Conservation (phyloP, 257 asterid species). For the Solanum sejunctum region DNA sequence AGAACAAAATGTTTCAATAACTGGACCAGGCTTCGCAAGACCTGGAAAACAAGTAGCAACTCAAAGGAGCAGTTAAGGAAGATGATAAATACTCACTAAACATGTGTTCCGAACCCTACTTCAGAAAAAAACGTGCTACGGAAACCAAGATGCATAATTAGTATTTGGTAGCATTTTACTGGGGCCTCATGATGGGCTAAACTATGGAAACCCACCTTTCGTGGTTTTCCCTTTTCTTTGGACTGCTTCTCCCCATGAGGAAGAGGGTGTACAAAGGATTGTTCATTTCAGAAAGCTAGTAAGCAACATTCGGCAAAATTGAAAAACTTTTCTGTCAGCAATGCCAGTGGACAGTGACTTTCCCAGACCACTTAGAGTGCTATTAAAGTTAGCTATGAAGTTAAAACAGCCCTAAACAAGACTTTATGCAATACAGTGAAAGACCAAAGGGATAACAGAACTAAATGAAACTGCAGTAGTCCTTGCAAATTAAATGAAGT, state of each 20-base stretch:
- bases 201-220: background rate
- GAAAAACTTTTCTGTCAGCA: background rate
- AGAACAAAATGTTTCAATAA: slow-evolving; percentile 82
- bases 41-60: slow-evolving; percentile 33
- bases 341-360: background rate
- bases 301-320: background rate
- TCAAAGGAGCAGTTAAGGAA: background rate
- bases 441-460: background rate
- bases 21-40: slow-evolving; percentile 99
- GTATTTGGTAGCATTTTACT: background rate
- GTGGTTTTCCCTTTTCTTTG: background rate
- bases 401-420: background rate
- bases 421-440: background rate
- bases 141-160: background rate
- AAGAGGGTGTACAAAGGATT: background rate
- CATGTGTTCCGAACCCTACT: background rate
- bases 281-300: background rate
- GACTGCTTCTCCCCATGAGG: background rate
- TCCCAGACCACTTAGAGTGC: background rate
- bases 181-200: background rate
- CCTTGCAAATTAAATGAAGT: background rate
- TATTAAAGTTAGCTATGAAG: background rate
- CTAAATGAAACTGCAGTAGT: background rate
- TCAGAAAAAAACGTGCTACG: background rate
- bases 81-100: background rate